phyloP scores from a whole-genome alignment of 192 early-diverging fungal species.

The Podila verticillata region DNA sequence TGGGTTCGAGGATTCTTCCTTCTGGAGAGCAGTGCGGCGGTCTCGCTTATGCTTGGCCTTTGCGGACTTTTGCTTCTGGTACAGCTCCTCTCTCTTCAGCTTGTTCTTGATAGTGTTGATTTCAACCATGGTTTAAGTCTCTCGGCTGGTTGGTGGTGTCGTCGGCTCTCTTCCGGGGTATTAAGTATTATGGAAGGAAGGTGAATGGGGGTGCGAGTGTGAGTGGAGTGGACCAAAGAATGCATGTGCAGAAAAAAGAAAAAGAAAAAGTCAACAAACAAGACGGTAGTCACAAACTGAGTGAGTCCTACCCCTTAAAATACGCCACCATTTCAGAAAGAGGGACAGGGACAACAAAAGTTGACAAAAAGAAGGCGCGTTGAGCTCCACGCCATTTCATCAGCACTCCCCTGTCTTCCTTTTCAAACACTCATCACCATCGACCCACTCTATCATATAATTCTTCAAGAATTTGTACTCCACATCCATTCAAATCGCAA shows the following conservation, averaged over 20 bases:
- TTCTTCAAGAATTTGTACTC: not conserved
- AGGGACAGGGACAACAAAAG: constrained; percentile 2
- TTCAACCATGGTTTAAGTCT: constrained; percentile 29
- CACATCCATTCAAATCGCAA: not conserved
- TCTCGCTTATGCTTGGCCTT: constrained; percentile 82
- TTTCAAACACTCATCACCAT: not conserved
- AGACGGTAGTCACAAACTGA: not conserved
- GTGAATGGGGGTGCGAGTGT: too few relatives aligned
- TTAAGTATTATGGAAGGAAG: not conserved
- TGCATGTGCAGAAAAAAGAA: not conserved
- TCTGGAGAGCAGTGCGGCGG: constrained; percentile 73
- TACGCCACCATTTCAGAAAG: not conserved
- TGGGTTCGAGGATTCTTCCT: constrained; percentile 86
- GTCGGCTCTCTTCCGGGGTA: not conserved
- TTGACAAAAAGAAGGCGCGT: not conserved
- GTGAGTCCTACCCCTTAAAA: not conserved
- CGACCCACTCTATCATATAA: not conserved
- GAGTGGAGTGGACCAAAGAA: not conserved
- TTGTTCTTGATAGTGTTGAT: constrained; percentile 83
- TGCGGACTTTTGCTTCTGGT: constrained; percentile 73
- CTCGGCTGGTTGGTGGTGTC: not conserved
- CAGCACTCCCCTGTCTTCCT: not conserved
- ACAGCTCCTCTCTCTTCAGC: constrained; percentile 85
- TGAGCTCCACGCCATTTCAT: not conserved
- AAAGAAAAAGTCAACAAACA: constrained; percentile 4